Base-by-base conservation (phyloP, 2,329 filamentous ascomycete species). In the Lecanicillium sp. region DNA sequence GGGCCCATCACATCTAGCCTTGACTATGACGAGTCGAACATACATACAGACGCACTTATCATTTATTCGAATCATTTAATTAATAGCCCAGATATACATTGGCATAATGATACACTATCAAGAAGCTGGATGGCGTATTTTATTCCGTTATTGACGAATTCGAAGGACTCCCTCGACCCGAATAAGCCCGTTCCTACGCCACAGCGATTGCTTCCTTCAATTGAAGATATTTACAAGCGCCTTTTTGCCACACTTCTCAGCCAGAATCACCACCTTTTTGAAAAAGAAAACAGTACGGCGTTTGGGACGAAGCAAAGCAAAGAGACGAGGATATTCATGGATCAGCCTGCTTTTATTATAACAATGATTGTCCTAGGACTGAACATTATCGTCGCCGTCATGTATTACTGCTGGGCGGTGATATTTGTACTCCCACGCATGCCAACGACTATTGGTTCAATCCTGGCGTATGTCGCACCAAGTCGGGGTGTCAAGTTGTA, bases 81-180 rank as follows among this genome's bases (percentile, higher is more conserved):
- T n/a, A 15, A 41, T 2, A 3, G 13, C 1, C 3, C 3, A 1
- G 2, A 11, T 1, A 3, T 12, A 1, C 11, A n/a, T 3, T 74
- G 65, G 64, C 74, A 75, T 45, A 73, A 70, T 39, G 62, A 71
- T 31, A 63, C 55, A 0, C 50, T 60, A 2, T 52, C 68, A 0
- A 48, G 46, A 0, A 67, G 71, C 29, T 73, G 64, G 55, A 50
- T 68, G 20, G 71, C 66, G 34, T 65, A 73, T 22, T 57, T 77
- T n/a, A 44, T 72, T 0, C 48, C 49, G 1, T 29, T 55, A 1
- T 17, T 37, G 0, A 47, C 34, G 0, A 61, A 64, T 3, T 50
- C 45, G 3, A 54, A 51, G 1, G 34, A 45, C 0, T 14, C 68
- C 0, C 20, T 75, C 0, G 60, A 63, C 18, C 53, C 59, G 0